Conservation (phyloP, 2,329 filamentous ascomycete genomes). For the Hypocrella siamensis region DNA sequence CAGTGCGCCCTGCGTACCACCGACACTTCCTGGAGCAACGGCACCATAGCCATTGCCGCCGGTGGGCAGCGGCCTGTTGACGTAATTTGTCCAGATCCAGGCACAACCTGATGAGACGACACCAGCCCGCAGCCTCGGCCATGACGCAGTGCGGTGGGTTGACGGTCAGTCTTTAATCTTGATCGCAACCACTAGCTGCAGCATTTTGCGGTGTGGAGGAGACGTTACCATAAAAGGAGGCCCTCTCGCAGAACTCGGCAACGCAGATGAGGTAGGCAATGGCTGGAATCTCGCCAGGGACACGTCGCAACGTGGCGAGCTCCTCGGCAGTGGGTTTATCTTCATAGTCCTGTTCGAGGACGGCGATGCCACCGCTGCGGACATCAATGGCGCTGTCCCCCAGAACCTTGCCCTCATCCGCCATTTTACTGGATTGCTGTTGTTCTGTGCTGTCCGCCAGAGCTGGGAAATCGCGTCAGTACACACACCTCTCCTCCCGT, state of each 20-base stretch:
- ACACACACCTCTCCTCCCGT: too few relatives aligned
- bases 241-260: slow-evolving; percentile 45
- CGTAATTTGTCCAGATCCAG: slow-evolving; percentile 33
- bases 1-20: slow-evolving; percentile 40
- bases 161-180: background rate
- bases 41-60: slow-evolving; percentile 31
- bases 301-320: slow-evolving; percentile 31
- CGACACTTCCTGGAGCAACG: slow-evolving; percentile 19
- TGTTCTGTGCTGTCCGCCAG: background rate
- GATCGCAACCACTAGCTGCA: background rate
- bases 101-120: slow-evolving; percentile 6
- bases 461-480: too few relatives aligned
- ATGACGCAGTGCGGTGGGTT: background rate
- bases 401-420: background rate
- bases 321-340: slow-evolving; percentile 38
- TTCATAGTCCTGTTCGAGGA: slow-evolving; percentile 12
- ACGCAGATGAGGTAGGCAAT: slow-evolving; percentile 41
- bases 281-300: slow-evolving; percentile 33
- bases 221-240: slow-evolving; percentile 41
- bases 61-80: slow-evolving; percentile 41
- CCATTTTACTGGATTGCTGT: background rate
- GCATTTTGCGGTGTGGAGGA: background rate
- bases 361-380: slow-evolving; percentile 3
- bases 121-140: background rate
- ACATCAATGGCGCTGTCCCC: background rate